phyloP scores from a whole-genome alignment of 331 rosid genomes.

The Malus hybrid region DNA sequence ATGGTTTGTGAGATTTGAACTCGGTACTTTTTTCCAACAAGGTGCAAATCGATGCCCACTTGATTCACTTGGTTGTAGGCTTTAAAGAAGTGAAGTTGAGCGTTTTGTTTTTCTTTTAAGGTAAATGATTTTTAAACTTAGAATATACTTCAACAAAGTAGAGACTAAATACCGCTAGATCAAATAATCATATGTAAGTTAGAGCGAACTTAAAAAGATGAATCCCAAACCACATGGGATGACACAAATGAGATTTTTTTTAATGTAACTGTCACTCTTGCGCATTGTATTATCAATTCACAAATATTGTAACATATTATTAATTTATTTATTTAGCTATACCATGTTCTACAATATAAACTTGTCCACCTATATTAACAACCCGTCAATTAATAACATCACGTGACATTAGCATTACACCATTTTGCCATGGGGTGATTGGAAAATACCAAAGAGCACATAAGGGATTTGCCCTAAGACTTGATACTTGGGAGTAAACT shows the following conservation, averaged over 20 bases:
- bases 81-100: too few relatives aligned
- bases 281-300: too few relatives aligned
- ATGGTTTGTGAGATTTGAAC: neutral
- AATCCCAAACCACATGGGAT: neutral
- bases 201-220: rapidly evolving
- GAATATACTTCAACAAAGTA: too few relatives aligned
- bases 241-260: neutral
- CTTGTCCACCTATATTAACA: neutral
- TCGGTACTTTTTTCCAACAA: too few relatives aligned
- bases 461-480: neutral
- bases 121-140: too few relatives aligned
- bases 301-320: too few relatives aligned
- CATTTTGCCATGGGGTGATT: neutral
- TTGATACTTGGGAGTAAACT: neutral
- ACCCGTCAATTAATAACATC: neutral
- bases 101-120: neutral
- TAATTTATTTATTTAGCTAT: too few relatives aligned
- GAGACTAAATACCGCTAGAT: rapidly evolving
- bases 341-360: neutral
- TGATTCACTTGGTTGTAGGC: neutral
- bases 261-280: neutral
- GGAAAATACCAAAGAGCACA: neutral
- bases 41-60: neutral
- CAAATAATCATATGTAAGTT: neutral
- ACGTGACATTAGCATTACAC: neutral